Evolutionary conservation across 192 early-diverging fungal species (phyloP).

Genomic region (Linnemannia elongata): DNA sequence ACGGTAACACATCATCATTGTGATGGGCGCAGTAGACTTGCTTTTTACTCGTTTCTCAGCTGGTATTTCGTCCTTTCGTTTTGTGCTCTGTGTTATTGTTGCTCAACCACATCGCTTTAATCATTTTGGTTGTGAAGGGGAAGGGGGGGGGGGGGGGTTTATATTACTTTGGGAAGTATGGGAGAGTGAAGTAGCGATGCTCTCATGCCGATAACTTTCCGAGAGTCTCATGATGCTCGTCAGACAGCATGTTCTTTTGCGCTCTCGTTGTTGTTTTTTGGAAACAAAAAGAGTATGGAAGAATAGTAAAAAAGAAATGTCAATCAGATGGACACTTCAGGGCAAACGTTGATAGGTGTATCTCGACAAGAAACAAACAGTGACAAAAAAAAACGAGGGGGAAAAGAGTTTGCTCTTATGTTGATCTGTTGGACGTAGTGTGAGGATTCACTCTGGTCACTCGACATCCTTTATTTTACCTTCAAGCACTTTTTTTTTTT

Average conservation of each 20-base stretch:
- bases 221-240: background rate
- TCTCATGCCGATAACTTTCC: background rate
- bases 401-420: background rate
- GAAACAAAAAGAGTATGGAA: background rate
- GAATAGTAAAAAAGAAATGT: background rate
- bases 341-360: background rate
- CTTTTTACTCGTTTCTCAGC: background rate
- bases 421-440: background rate
- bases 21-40: constrained; percentile 4
- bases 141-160: too few relatives aligned
- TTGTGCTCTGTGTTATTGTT: too few relatives aligned
- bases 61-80: background rate
- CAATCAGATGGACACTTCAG: background rate
- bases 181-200: background rate
- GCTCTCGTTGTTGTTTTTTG: background rate
- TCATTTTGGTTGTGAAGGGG: too few relatives aligned
- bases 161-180: background rate
- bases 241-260: background rate
- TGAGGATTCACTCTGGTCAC: background rate
- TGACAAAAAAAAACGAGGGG: background rate
- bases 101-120: too few relatives aligned
- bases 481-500: background rate
- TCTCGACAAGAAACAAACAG: background rate
- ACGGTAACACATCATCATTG: constrained; percentile 6
- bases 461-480: background rate